Conservation (phyloP, 805 yeast species). For the Wickerhamomyces xylosicus region DNA sequence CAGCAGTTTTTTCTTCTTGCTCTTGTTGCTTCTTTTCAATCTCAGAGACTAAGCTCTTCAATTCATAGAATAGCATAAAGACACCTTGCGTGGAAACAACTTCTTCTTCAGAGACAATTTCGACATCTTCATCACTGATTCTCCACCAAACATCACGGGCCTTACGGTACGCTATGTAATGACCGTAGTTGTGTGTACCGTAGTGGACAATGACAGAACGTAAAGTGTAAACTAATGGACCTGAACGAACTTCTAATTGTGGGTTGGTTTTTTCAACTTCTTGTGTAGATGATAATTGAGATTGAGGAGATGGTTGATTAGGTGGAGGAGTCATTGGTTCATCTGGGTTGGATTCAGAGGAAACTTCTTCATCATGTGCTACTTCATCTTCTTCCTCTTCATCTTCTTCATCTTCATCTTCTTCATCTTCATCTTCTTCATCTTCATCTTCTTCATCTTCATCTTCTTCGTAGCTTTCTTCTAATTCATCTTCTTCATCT, state of each 20-base stretch:
- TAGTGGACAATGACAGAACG: constrained; percentile 87
- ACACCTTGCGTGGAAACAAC: constrained; percentile 79
- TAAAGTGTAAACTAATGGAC: constrained; percentile 51
- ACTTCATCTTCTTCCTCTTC: constrained; percentile 2
- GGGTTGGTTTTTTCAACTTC: constrained; percentile 1
- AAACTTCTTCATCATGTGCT: constrained; percentile 6
- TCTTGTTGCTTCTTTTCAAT: constrained; percentile 8
- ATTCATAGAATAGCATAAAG: constrained; percentile 86
- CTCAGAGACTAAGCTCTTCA: constrained; percentile 25
- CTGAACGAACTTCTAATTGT: constrained; percentile 16
- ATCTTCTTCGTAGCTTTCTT: constrained; percentile 2
- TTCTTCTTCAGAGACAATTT: constrained; percentile 69
- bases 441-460: constrained; percentile 1
- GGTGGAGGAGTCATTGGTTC: not conserved
- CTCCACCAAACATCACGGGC: constrained; percentile 90
- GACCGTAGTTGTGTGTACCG: constrained; percentile 97
- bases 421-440: constrained; percentile 4
- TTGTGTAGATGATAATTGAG: no score
- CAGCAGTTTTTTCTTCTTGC: constrained; percentile 1
- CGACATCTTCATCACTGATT: constrained; percentile 82
- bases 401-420: constrained; percentile 5
- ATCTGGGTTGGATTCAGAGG: not conserved
- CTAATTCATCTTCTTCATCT: constrained; percentile 1
- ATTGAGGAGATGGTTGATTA: constrained; percentile 2
- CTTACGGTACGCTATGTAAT: constrained; percentile 81